phyloP scores from a whole-genome alignment of 441 rosid species.

The Manihot esculenta region DNA sequence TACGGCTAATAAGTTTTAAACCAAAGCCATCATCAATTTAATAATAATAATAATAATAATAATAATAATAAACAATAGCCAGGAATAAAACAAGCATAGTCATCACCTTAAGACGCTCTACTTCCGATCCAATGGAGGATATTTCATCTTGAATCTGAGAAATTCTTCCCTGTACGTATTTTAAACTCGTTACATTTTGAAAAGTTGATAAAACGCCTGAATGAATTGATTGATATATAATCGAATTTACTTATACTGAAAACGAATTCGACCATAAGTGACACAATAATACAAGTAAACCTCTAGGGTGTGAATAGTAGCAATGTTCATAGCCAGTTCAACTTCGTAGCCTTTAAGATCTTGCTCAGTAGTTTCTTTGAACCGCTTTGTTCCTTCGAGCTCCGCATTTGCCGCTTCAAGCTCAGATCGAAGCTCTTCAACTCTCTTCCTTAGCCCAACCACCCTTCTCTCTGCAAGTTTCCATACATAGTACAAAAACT shows the following conservation, averaged over 20 bases:
- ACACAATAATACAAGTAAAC: constrained; percentile 25
- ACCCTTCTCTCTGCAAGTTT: constrained; percentile 62
- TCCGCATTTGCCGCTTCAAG: constrained; percentile 45
- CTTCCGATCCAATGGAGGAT: constrained; percentile 37
- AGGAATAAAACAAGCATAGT: not conserved
- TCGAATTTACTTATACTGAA: not conserved
- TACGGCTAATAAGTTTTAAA: not conserved
- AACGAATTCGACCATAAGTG: not conserved
- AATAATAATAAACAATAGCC: not conserved
- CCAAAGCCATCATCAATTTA: not conserved
- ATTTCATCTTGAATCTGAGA: constrained; percentile 45
- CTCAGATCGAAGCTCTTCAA: constrained; percentile 47
- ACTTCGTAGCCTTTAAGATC: constrained; percentile 69
- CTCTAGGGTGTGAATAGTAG: constrained; percentile 58
- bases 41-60: too few relatives aligned
- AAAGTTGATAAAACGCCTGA: constrained; percentile 2
- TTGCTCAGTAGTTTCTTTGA: constrained; percentile 63
- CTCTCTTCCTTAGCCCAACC: constrained; percentile 53
- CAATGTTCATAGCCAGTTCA: constrained; percentile 51
- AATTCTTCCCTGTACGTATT: constrained; percentile 41
- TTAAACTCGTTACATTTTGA: not conserved
- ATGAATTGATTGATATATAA: not conserved
- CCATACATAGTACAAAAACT: not conserved
- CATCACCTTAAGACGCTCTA: constrained; percentile 49
- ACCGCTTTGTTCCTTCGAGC: constrained; percentile 45